A percentile compares a stretch with the other conserved stretches of the same genome.
These are phyloP conservation scores for Fusarium miscanthi DNA, from an alignment of 2,329 filamentous ascomycete species.

Conservation along the genomic window DNA sequence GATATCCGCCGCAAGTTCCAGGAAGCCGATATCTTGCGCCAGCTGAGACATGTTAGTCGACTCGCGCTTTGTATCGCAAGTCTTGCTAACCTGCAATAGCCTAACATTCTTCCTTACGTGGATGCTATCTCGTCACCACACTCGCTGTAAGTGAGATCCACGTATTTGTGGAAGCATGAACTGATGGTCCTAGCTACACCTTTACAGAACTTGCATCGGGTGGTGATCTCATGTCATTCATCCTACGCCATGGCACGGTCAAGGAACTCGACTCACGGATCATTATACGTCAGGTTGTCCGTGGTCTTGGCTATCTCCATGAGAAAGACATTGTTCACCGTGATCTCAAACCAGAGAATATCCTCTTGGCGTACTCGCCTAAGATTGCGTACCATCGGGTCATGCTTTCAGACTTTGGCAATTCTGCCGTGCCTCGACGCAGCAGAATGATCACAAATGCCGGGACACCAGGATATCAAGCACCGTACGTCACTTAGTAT, in stretches of 20 bases:
- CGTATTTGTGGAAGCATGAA: neutral
- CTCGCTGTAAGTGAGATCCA: slow-evolving; percentile 54
- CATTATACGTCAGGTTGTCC: slow-evolving; percentile 61
- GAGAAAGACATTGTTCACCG: slow-evolving; percentile 62
- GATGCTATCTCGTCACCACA: slow-evolving; percentile 62
- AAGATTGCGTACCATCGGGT: slow-evolving; percentile 57
- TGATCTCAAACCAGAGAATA: slow-evolving; percentile 66
- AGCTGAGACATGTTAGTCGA: slow-evolving; percentile 63
- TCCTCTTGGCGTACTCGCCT: slow-evolving; percentile 61
- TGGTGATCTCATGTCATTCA: slow-evolving; percentile 64
- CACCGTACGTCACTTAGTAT: slow-evolving; percentile 55
- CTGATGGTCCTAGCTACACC: slow-evolving; percentile 56
- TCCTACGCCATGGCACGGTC: slow-evolving; percentile 51
- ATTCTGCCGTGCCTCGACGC: slow-evolving; percentile 56
- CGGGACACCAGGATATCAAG: slow-evolving; percentile 60
- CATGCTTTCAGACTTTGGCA: slow-evolving; percentile 65
- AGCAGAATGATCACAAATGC: slow-evolving; percentile 58
- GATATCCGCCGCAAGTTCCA: slow-evolving; percentile 55
- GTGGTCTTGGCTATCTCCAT: slow-evolving; percentile 61
- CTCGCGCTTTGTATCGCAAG: neutral
- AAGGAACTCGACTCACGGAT: slow-evolving; percentile 57
- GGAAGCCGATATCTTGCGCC: slow-evolving; percentile 64
- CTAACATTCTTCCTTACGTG: slow-evolving; percentile 64
- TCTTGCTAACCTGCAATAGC: slow-evolving; percentile 51
- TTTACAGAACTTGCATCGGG: slow-evolving; percentile 68